These are phyloP conservation scores for Diutina siamensis DNA, from an alignment of 1,139 yeast genomes.

Conservation along the genomic window DNA sequence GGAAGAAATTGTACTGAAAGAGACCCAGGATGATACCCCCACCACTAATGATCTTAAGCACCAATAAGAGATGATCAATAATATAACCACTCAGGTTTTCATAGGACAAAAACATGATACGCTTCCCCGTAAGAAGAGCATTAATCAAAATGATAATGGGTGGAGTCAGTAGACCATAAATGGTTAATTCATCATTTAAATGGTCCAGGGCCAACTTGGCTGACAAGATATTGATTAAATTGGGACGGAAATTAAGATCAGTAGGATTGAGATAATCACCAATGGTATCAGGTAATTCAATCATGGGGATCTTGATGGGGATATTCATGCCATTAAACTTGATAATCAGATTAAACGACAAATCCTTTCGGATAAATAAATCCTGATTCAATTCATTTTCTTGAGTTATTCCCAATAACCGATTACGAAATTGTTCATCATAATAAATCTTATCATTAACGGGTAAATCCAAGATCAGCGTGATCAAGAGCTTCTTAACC, in stretches of 20 bases:
- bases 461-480: conserved; percentile 36
- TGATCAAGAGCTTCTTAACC: conserved; percentile 22
- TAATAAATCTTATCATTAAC: conserved; percentile 27
- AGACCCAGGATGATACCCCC: conserved; percentile 48
- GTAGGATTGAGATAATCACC: conserved; percentile 38
- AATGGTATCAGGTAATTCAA: conserved; percentile 27
- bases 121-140: conserved; percentile 48
- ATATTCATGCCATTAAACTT: conserved; percentile 25
- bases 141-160: conserved; percentile 42
- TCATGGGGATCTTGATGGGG: conserved; percentile 20
- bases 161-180: conserved; percentile 49
- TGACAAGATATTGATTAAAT: conserved; percentile 26
- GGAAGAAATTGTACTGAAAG: conserved; percentile 39
- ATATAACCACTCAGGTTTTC: conserved; percentile 45
- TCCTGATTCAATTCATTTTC: conserved; percentile 11
- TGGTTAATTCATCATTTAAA: conserved; percentile 29
- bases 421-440: conserved; percentile 10
- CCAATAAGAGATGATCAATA: conserved; percentile 42
- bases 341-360: conserved; percentile 31
- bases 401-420: neutral
- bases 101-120: conserved; percentile 42
- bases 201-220: conserved; percentile 19
- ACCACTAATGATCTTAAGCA: conserved; percentile 44
- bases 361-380: conserved; percentile 31
- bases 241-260: conserved; percentile 28